phyloP scores from a whole-genome alignment of 164 flowering plant genomes.

The Aristolochia fimbriata region DNA sequence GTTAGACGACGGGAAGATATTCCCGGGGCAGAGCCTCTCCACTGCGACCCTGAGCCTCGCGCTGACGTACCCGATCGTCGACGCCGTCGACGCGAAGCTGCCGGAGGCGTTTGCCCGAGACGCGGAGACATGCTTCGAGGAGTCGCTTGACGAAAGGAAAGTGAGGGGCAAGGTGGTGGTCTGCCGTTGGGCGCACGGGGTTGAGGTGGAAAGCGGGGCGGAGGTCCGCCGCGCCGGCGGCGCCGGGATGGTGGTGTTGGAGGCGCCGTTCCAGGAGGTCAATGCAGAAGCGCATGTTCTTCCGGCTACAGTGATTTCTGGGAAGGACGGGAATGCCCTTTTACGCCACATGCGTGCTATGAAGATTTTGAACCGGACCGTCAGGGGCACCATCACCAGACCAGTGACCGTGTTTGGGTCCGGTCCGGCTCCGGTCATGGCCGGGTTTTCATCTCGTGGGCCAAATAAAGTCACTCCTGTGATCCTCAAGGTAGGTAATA shows the following conservation, averaged over 20 bases:
- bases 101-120: conserved; percentile 14
- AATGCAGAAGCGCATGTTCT: conserved; percentile 32
- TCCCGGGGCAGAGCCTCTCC: conserved; percentile 51
- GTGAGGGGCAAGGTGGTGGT: conserved; percentile 29
- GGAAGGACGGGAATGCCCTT: no score
- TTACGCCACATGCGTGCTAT: no score
- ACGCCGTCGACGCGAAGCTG: conserved; percentile 18
- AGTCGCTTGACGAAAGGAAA: no score
- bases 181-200: conserved; percentile 23
- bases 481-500: conserved; percentile 7
- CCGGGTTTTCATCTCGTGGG: conserved; percentile 12
- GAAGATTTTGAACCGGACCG: conserved; percentile 30
- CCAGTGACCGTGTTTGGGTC: conserved; percentile 3
- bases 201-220: conserved; percentile 1
- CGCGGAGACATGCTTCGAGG: conserved; percentile 18
- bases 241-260: no score
- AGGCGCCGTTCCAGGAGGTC: conserved; percentile 27
- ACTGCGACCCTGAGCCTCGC: conserved; percentile 24
- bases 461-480: conserved; percentile 1
- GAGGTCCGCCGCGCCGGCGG: no score
- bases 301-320: conserved; percentile 19
- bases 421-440: conserved; percentile 4
- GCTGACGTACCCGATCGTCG: conserved; percentile 22
- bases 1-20: conserved; percentile 15
- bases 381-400: conserved; percentile 41